These are phyloP conservation scores for Aspergillus latus DNA, from an alignment of 2,329 filamentous ascomycete genomes.

Conservation along the genomic window DNA sequence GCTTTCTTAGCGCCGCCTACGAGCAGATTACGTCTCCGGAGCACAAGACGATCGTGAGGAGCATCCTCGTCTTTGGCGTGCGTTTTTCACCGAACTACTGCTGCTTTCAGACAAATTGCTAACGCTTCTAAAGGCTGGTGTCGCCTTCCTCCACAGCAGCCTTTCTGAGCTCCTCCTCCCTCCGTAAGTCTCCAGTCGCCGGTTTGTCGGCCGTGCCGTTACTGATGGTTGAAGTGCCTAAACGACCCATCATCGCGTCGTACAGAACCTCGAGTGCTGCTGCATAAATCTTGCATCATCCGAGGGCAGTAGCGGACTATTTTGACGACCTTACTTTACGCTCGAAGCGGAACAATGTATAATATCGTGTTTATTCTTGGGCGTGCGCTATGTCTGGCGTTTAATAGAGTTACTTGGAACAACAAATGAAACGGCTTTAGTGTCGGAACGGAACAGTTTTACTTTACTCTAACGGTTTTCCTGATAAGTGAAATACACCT, in stretches of 20 bases:
- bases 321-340: conserved; percentile 13
- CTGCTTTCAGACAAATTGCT: background rate
- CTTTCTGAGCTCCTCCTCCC: conserved; percentile 68
- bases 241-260: conserved; percentile 11
- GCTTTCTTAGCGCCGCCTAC: conserved; percentile 61
- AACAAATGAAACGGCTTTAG: background rate
- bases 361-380: conserved; percentile 26
- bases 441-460: background rate
- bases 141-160: conserved; percentile 66
- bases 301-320: conserved; percentile 1
- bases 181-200: conserved; percentile 48
- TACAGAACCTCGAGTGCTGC: background rate
- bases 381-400: conserved; percentile 20
- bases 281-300: conserved; percentile 1
- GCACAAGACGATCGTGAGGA: conserved; percentile 68
- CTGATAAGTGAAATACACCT: too few relatives aligned
- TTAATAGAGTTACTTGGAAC: conserved; percentile 19
- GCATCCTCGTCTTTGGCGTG: conserved; percentile 68
- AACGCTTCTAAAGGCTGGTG: conserved; percentile 54
- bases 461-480: too few relatives aligned
- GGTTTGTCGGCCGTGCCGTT: conserved; percentile 19
- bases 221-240: conserved; percentile 22
- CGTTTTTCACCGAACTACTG: conserved; percentile 31
- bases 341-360: conserved; percentile 25
- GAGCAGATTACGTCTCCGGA: conserved; percentile 64